phyloP scores from a whole-genome alignment of 2,329 filamentous ascomycete genomes.

The Arthrinium puccinioides region DNA sequence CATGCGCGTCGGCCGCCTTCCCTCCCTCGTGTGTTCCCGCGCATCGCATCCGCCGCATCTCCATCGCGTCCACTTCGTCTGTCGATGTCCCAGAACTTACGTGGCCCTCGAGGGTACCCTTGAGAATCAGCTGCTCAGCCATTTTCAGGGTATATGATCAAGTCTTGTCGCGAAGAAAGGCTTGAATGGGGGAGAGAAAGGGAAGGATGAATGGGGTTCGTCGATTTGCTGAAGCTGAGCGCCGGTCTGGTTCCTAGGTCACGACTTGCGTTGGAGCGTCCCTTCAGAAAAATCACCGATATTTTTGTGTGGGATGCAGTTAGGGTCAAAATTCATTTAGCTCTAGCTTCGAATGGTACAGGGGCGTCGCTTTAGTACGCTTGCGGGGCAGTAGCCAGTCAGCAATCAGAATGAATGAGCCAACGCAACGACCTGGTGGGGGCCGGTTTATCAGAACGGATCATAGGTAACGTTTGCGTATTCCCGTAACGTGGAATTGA shows the following conservation, averaged over 20 bases:
- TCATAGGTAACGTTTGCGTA: background rate
- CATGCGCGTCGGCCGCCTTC: no score
- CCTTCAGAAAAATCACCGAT: conserved; percentile 12
- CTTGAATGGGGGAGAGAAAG: conserved; percentile 23
- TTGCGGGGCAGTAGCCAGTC: conserved; percentile 22
- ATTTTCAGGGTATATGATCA: conserved; percentile 39
- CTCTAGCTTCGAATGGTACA: background rate
- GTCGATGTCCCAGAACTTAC: no score
- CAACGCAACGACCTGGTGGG: no score
- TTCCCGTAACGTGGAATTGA: no score
- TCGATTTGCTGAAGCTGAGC: conserved; percentile 11
- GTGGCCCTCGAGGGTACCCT: conserved; percentile 97
- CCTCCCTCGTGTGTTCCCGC: no score
- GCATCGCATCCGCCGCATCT: conserved; percentile 13
- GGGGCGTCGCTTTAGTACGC: conserved; percentile 7
- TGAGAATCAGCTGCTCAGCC: conserved; percentile 92
- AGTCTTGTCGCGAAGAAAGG: conserved; percentile 10
- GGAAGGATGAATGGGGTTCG: conserved; percentile 19
- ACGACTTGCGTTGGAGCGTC: conserved; percentile 37
- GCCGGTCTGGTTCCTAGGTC: no score
- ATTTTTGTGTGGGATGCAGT: conserved; percentile 39
- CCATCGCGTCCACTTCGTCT: no score
- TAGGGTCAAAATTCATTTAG: conserved; percentile 31
- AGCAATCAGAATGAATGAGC: background rate
- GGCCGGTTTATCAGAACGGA: no score